Base-by-base conservation (phyloP, 169 alveolate genomes). In the Cryptosporidium tyzzeri region DNA sequence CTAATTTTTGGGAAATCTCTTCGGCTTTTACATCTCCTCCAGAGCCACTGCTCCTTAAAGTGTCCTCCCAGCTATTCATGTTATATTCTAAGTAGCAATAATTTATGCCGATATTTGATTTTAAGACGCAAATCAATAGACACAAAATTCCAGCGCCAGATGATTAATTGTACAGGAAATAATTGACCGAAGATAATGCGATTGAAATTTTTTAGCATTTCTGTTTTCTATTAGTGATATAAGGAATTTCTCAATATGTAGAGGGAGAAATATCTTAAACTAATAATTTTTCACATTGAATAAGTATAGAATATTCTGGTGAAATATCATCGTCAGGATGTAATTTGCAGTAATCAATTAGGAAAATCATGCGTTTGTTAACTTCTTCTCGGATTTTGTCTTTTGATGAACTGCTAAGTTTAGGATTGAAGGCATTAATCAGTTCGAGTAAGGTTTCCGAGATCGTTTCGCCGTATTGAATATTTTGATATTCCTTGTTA, bases 21-120 rank as follows among this genome's bases (percentile, higher is more conserved):
- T 65, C 71, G 4, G 31, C 3, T 8, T 7, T 35, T 55, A n/a
- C 67, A 55, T 35, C 12, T 0, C 53, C 50, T 8, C 53, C 26
- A 65, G 41, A 29, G 3, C 26, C 0, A n/a, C 6, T 6, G 21
- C 33, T 73, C 16, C 9, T 62, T 53, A 74, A 62, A 58, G 71
- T 59, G n/a, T 74, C 59, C 18, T 74, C 86, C 86, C 86, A 74
- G 29, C 71, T 74, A 21, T 74, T 37, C 86, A 74, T 53, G 3
- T 9, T 65, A 33, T 65, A 31, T 35, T 65, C 0, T 16, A 31
- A 31, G 23, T 33, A 65, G 33, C n/a, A 65, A 37, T 8, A 1
- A 16, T 37, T 23, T 26, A 14, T 4, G 16, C 1, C 14, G 6
- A 65, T 8, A 8, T 14, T 21, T 21, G 2, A 37, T 5, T 5